These are phyloP conservation scores for Cyclanthera cordifolia DNA, from an alignment of 306 rosid species.

Conservation along the genomic window DNA sequence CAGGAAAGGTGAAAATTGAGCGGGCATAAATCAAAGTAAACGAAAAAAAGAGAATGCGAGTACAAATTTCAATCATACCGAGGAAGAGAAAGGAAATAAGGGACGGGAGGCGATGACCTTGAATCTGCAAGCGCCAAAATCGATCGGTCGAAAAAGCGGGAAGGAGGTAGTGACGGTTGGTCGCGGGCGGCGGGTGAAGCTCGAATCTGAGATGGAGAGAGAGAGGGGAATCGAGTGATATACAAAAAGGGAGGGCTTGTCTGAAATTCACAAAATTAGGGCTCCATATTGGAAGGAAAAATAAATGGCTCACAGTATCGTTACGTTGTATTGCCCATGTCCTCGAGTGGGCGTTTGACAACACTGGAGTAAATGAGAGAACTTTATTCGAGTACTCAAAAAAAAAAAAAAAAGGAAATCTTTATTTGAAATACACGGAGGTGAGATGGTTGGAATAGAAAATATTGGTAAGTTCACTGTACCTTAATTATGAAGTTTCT, in stretches of 20 bases:
- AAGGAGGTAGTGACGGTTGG: not conserved
- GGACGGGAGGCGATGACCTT: too few species aligned
- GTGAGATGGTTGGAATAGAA: too few species aligned
- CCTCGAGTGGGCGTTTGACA: too few species aligned
- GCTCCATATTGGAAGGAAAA: not conserved
- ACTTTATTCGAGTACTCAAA: too few species aligned
- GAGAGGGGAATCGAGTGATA: not conserved
- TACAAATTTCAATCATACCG: not conserved
- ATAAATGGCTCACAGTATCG: not conserved
- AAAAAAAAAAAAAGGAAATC: too few species aligned
- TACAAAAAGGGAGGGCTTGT: not conserved
- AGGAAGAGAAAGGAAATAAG: not conserved
- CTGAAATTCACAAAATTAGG: conserved; percentile 5
- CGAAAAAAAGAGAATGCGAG: not conserved
- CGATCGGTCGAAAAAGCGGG: not conserved
- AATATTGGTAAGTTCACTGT: too few species aligned
- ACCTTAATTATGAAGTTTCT: too few species aligned
- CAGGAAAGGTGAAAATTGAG: not conserved
- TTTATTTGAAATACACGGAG: too few species aligned
- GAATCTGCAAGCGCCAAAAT: not conserved
- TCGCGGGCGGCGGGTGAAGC: not conserved
- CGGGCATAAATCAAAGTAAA: not conserved
- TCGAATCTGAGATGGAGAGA: conserved; percentile 5
- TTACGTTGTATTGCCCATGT: not conserved
- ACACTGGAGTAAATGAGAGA: too few species aligned